Evolutionary conservation across 805 yeast species (phyloP).

Genomic region (Barnettozyma sucrosica): DNA sequence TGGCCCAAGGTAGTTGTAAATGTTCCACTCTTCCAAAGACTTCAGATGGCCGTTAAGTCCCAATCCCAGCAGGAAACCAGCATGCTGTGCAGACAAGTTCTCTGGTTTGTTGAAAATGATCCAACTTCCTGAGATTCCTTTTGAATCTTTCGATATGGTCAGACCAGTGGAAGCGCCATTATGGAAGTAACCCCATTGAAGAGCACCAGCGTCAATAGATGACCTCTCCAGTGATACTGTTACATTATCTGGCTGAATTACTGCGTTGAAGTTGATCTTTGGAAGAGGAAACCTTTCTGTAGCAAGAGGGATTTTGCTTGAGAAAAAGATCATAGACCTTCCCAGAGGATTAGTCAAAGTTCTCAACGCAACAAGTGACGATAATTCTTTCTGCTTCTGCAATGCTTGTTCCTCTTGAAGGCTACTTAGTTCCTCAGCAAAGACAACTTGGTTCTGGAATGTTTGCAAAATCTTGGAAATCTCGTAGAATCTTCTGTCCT

Average conservation of each 20-base stretch:
- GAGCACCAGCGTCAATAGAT: conserved; percentile 39
- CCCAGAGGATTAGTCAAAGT: conserved; percentile 76
- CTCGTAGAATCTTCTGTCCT: conserved; percentile 76
- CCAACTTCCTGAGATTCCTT: conserved; percentile 84
- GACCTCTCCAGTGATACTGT: conserved; percentile 57
- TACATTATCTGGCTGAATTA: conserved; percentile 60
- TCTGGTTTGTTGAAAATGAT: conserved; percentile 79
- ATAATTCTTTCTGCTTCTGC: conserved; percentile 49
- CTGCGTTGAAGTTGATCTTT: conserved; percentile 59
- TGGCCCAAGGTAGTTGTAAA: conserved; percentile 87
- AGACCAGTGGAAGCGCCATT: conserved; percentile 88
- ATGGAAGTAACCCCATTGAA: conserved; percentile 86
- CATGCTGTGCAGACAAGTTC: conserved; percentile 71
- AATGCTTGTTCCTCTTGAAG: conserved; percentile 53
- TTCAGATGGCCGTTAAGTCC: conserved; percentile 88
- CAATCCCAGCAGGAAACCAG: conserved; percentile 88
- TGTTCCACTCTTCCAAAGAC: conserved; percentile 90
- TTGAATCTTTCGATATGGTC: conserved; percentile 60
- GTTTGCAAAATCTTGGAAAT: conserved; percentile 67
- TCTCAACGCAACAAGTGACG: conserved; percentile 57
- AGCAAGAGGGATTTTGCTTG: conserved; percentile 67
- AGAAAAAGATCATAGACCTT: conserved; percentile 64
- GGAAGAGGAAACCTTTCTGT: conserved; percentile 85
- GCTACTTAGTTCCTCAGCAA: conserved; percentile 20
- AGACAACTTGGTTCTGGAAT: conserved; percentile 54